These are phyloP conservation scores for Eucalyptus sideroxylon DNA, from an alignment of 345 rosid species.

Conservation along the genomic window DNA sequence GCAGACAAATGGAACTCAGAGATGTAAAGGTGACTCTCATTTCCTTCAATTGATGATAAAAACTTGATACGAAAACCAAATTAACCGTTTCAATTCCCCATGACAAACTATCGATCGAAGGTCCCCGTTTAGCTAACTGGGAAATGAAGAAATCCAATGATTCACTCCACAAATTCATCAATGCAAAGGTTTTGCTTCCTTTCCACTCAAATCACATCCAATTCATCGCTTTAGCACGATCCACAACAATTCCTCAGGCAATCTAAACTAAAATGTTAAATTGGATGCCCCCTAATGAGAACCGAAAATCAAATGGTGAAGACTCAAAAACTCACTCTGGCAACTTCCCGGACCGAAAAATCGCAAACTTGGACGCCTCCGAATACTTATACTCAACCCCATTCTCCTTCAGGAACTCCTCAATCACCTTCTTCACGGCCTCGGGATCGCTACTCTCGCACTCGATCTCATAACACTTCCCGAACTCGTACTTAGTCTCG, in stretches of 20 bases:
- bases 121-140: neutral
- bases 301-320: neutral
- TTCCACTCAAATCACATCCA: neutral
- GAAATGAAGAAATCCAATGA: neutral
- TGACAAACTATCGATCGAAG: neutral
- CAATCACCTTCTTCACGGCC: slow-evolving; percentile 45
- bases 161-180: neutral
- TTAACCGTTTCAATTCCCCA: neutral
- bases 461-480: slow-evolving; percentile 64
- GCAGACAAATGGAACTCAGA: neutral
- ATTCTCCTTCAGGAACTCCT: slow-evolving; percentile 48
- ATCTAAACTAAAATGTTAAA: neutral
- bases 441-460: slow-evolving; percentile 85
- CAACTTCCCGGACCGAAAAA: slow-evolving; percentile 33
- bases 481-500: slow-evolving; percentile 65
- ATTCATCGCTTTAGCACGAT: neutral
- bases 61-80: neutral
- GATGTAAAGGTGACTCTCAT: neutral
- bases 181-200: neutral
- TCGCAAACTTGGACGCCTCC: slow-evolving; percentile 61
- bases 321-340: too few relatives aligned
- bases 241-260: neutral
- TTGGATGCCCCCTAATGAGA: neutral
- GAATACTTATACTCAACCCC: slow-evolving; percentile 44
- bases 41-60: neutral